Evolutionary conservation across 352 stramenopile species (phyloP).

Genomic region (Phytopythium helicoides): DNA sequence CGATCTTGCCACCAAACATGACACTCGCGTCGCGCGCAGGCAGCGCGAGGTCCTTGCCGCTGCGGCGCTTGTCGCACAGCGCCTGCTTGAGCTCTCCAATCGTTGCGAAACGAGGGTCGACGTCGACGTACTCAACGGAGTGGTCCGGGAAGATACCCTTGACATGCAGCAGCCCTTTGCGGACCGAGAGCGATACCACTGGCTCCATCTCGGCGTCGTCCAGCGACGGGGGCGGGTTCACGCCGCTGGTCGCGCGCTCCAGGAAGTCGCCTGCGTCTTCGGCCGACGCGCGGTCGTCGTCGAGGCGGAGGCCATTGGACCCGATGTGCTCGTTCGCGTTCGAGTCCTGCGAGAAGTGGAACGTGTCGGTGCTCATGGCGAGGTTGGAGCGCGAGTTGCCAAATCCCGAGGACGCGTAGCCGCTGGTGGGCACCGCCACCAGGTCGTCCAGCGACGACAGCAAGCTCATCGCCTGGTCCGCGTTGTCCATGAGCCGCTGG

Average conservation of each 20-base stretch:
- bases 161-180: constrained; percentile 61
- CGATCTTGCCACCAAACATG: constrained; percentile 73
- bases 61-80: constrained; percentile 57
- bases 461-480: constrained; percentile 65
- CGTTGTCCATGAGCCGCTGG: constrained; percentile 76
- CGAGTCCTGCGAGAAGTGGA: constrained; percentile 27
- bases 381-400: constrained; percentile 8
- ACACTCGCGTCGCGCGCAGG: constrained; percentile 44
- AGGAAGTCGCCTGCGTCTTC: constrained; percentile 6
- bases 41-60: constrained; percentile 42
- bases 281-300: constrained; percentile 10
- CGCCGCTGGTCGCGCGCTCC: not conserved
- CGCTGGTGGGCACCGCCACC: not conserved
- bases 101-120: constrained; percentile 68
- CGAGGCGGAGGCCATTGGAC: not conserved
- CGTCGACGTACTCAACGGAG: constrained; percentile 77
- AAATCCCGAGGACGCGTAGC: constrained; percentile 12
- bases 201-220: constrained; percentile 14
- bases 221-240: not conserved
- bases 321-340: constrained; percentile 8
- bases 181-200: constrained; percentile 53
- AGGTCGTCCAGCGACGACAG: constrained; percentile 60
- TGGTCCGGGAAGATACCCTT: constrained; percentile 83
- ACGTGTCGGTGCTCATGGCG: constrained; percentile 25
- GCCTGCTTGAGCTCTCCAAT: constrained; percentile 65